A percentile compares a stretch with the other conserved stretches of the same genome.
These are phyloP conservation scores for Pholiota adiposa DNA, from an alignment of 1,284 basidiomycete genomes.

Conservation along the genomic window DNA sequence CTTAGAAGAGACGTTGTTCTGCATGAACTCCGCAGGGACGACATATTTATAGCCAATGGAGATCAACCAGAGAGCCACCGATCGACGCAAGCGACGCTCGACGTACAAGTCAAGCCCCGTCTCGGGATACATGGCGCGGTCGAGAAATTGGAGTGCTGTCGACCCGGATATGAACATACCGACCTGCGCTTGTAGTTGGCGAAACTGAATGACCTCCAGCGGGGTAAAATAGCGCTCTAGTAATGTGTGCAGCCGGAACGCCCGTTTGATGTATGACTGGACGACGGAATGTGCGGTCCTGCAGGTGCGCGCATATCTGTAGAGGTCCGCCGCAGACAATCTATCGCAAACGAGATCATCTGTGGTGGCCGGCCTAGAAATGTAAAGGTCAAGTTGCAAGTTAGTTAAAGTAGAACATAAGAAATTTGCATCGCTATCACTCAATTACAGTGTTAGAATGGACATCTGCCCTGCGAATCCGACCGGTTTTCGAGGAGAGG, in stretches of 20 bases:
- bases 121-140: slow-evolving; percentile 45
- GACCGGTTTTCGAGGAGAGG: background rate
- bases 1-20: slow-evolving; percentile 2
- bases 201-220: slow-evolving; percentile 33
- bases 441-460: background rate
- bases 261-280: slow-evolving; percentile 20
- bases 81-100: slow-evolving; percentile 29
- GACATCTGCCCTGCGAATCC: background rate
- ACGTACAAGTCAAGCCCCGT: slow-evolving; percentile 55
- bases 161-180: slow-evolving; percentile 55
- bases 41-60: slow-evolving; percentile 34
- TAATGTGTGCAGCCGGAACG: slow-evolving; percentile 25
- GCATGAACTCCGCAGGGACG: slow-evolving; percentile 2
- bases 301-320: slow-evolving; percentile 24
- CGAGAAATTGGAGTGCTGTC: slow-evolving; percentile 52
- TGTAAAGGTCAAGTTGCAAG: background rate
- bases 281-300: slow-evolving; percentile 15
- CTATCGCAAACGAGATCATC: slow-evolving; percentile 21
- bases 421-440: background rate
- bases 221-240: slow-evolving; percentile 25
- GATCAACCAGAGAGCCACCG: slow-evolving; percentile 33
- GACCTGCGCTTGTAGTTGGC: slow-evolving; percentile 47
- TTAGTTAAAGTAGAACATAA: background rate
- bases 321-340: slow-evolving; percentile 21
- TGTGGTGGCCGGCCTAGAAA: slow-evolving; percentile 18